Evolutionary conservation across 371 early-diverging fungal genomes (phyloP).

Genomic region (Mucor lusitanicus): DNA sequence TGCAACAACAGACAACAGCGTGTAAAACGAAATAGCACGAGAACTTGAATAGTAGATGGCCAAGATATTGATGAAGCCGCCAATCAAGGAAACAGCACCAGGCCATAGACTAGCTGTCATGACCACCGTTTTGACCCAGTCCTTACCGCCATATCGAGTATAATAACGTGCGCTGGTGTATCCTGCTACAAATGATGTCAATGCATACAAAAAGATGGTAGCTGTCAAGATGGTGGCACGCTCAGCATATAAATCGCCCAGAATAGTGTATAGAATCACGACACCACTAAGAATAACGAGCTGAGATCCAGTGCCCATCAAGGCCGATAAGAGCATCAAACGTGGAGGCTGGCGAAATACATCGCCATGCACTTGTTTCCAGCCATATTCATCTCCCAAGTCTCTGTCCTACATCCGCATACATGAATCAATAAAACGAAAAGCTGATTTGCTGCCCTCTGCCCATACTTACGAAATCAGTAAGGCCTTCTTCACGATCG

Average conservation of each 20-base stretch:
- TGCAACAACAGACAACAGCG: conserved; percentile 69
- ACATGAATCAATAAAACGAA: neutral
- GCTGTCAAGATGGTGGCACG: conserved; percentile 80
- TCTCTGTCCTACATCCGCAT: conserved; percentile 66
- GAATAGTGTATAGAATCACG: conserved; percentile 73
- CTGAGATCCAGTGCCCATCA: conserved; percentile 78
- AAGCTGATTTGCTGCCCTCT: neutral
- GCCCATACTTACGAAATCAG: conserved; percentile 63
- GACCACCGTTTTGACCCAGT: conserved; percentile 73
- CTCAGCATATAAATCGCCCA: conserved; percentile 76
- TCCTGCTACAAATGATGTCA: conserved; percentile 73
- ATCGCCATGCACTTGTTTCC: conserved; percentile 91
- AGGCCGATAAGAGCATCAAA: conserved; percentile 67
- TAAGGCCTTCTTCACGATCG: conserved; percentile 72
- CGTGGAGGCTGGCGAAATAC: conserved; percentile 81
- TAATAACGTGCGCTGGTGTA: conserved; percentile 73
- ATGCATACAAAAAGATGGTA: conserved; percentile 79
- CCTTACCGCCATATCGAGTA: conserved; percentile 71
- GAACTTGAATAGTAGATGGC: conserved; percentile 78
- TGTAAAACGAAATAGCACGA: conserved; percentile 78
- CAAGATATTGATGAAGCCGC: conserved; percentile 69
- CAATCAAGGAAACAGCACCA: conserved; percentile 56
- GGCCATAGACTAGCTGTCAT: conserved; percentile 78
- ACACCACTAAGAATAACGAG: conserved; percentile 61
- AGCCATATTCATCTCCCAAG: conserved; percentile 87